These are phyloP conservation scores for Cordyceps militaris DNA, from an alignment of 2,329 filamentous ascomycete genomes.

Conservation along the genomic window DNA sequence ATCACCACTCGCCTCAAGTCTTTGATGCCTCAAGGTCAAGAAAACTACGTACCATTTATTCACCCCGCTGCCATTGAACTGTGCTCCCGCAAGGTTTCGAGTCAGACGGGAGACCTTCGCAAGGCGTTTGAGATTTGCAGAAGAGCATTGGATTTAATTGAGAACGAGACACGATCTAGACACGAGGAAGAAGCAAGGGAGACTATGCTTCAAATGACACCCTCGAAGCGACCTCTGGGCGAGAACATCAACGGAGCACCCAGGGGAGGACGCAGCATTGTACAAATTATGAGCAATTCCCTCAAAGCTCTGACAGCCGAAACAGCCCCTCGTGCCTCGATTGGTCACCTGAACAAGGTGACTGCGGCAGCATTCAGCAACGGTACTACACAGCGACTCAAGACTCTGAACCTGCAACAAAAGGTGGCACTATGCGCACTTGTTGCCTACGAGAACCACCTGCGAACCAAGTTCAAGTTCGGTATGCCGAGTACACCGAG, in stretches of 20 bases:
- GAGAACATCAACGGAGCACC: conserved; percentile 68
- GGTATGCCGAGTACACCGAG: conserved; percentile 47
- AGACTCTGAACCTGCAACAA: conserved; percentile 87
- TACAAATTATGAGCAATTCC: conserved; percentile 45
- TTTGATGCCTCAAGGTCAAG: conserved; percentile 52
- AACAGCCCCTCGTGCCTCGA: conserved; percentile 80
- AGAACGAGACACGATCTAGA: conserved; percentile 72
- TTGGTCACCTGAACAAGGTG: conserved; percentile 85
- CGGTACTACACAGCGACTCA: conserved; percentile 75
- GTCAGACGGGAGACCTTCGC: conserved; percentile 86
- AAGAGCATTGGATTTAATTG: conserved; percentile 80
- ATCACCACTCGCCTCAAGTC: conserved; percentile 77
- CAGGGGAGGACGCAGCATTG: conserved; percentile 34
- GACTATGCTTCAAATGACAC: conserved; percentile 51
- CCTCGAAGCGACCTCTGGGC: conserved; percentile 68
- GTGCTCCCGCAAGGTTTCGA: conserved; percentile 88
- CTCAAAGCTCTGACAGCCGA: conserved; percentile 60
- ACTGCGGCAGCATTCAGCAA: conserved; percentile 87
- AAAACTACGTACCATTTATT: conserved; percentile 73
- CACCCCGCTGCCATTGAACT: conserved; percentile 91
- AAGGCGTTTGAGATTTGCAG: conserved; percentile 94
- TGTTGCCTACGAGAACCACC: conserved; percentile 75
- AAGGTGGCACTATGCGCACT: conserved; percentile 90
- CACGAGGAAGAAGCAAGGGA: conserved; percentile 57
- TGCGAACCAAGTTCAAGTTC: conserved; percentile 41